A percentile compares a stretch with the other conserved stretches of the same genome.
phyloP scores from a whole-genome alignment of 2,329 filamentous ascomycete genomes.

The Trichoderma sp. region DNA sequence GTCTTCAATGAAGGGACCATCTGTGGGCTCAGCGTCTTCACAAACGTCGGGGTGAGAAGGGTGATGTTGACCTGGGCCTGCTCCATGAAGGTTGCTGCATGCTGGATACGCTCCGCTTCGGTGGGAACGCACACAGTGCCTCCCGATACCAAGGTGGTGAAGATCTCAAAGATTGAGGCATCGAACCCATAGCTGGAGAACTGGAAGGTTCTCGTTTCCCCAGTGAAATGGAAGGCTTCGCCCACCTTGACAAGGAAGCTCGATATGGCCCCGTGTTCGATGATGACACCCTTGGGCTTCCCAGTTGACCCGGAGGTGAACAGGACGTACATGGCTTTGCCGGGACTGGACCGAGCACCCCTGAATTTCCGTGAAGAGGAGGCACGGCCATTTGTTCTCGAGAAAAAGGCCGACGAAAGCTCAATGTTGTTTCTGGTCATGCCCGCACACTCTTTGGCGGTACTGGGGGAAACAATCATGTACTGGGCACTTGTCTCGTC shows the following conservation, averaged over 20 bases:
- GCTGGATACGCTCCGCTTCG: slow-evolving; percentile 8
- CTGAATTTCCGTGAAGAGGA: not conserved
- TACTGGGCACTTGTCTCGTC: slow-evolving; percentile 23
- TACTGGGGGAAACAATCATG: slow-evolving; percentile 24
- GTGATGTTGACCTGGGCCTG: slow-evolving; percentile 9
- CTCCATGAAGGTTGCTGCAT: not conserved
- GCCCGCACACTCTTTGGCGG: not conserved
- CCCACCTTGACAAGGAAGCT: not conserved
- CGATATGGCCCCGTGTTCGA: slow-evolving; percentile 9
- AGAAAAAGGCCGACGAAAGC: not conserved
- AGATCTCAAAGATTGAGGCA: slow-evolving; percentile 20
- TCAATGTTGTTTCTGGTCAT: slow-evolving; percentile 9
- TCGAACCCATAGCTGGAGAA: slow-evolving; percentile 30
- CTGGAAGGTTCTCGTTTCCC: slow-evolving; percentile 9
- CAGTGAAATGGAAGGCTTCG: not conserved
- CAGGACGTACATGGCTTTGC: slow-evolving; percentile 9
- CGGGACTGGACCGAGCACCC: not conserved
- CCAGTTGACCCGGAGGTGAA: slow-evolving; percentile 19
- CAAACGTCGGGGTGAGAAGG: slow-evolving; percentile 29
- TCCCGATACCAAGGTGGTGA: slow-evolving; percentile 9
- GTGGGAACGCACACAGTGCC: slow-evolving; percentile 20
- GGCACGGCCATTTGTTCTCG: not conserved
- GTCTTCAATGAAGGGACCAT: slow-evolving; percentile 20
- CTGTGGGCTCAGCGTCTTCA: not conserved
- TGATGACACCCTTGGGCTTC: slow-evolving; percentile 18